Percentiles rank a stretch among this genome's conserved stretches.
Conservation (phyloP, 192 early-diverging fungal species). For the Mortierella alpina region DNA sequence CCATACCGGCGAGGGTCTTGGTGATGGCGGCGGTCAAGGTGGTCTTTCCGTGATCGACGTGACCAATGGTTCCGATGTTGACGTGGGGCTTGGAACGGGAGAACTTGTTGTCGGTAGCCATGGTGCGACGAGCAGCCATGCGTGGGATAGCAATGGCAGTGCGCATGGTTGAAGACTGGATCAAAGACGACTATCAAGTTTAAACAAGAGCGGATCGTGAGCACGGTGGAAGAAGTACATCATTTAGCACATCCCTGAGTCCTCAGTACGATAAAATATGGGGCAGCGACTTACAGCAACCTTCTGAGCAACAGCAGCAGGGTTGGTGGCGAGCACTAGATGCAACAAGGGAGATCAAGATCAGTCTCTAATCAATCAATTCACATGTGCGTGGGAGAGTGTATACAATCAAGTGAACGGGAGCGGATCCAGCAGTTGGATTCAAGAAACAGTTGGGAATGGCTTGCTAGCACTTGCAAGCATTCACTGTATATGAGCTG, state of each 20-base stretch:
- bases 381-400: too few species aligned
- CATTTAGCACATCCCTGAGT: background rate
- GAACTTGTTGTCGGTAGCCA: slow-evolving; percentile 67
- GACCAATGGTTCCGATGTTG: slow-evolving; percentile 99
- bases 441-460: too few species aligned
- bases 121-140: slow-evolving; percentile 50
- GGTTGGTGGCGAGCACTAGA: slow-evolving; percentile 52
- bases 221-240: background rate
- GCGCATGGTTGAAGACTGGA: slow-evolving; percentile 27
- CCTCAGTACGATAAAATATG: background rate
- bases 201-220: background rate
- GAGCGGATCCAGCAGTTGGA: too few species aligned
- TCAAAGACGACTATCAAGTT: slow-evolving; percentile 24
- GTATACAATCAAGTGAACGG: too few species aligned
- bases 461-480: too few species aligned
- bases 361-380: background rate
- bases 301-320: slow-evolving; percentile 43
- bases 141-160: slow-evolving; percentile 43
- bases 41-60: slow-evolving; percentile 99
- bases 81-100: slow-evolving; percentile 93
- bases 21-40: slow-evolving; percentile 99
- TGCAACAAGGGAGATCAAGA: slow-evolving; percentile 9
- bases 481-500: too few species aligned
- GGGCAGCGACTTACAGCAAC: slow-evolving; percentile 38
- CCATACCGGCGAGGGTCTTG: slow-evolving; percentile 86